phyloP scores from a whole-genome alignment of 129 eudicot genomes.

The Flaveria brownii region DNA sequence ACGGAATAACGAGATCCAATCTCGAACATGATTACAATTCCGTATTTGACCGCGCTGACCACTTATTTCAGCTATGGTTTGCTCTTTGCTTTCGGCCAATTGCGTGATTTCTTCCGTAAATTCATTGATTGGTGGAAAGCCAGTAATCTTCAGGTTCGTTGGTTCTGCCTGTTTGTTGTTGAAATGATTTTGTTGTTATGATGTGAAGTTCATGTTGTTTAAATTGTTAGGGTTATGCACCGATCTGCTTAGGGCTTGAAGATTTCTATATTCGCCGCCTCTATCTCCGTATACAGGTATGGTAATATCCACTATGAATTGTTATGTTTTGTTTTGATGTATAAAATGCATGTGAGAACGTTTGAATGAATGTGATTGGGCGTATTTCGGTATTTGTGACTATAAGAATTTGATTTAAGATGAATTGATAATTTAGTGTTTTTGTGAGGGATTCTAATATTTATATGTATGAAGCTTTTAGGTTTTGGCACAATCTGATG shows the following conservation, averaged over 20 bases:
- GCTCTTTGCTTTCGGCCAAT: slow-evolving; percentile 71
- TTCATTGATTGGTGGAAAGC: slow-evolving; percentile 58
- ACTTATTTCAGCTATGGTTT: slow-evolving; percentile 76
- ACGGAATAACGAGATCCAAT: slow-evolving; percentile 1
- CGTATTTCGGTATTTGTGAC: no score
- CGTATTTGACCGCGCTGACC: slow-evolving; percentile 32
- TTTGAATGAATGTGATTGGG: background rate
- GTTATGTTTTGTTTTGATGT: slow-evolving; percentile 7
- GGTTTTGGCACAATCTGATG: slow-evolving; percentile 2
- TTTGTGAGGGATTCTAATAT: background rate
- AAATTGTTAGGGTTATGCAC: slow-evolving; percentile 66
- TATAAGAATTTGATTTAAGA: background rate
- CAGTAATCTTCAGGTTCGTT: slow-evolving; percentile 52
- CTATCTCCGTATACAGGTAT: slow-evolving; percentile 77
- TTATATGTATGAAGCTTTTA: background rate
- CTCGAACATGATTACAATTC: slow-evolving; percentile 11
- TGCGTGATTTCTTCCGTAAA: slow-evolving; percentile 70
- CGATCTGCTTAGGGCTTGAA: slow-evolving; percentile 81
- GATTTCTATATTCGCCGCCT: slow-evolving; percentile 75
- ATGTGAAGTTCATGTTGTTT: background rate
- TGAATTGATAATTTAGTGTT: background rate
- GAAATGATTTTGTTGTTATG: background rate
- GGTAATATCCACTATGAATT: background rate
- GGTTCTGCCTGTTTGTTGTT: background rate
- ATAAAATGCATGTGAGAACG: background rate